A percentile compares a stretch with the other conserved stretches of the same genome.
Conservation (phyloP, 2,329 filamentous ascomycete genomes). For the Trematosphaeria pertusa region DNA sequence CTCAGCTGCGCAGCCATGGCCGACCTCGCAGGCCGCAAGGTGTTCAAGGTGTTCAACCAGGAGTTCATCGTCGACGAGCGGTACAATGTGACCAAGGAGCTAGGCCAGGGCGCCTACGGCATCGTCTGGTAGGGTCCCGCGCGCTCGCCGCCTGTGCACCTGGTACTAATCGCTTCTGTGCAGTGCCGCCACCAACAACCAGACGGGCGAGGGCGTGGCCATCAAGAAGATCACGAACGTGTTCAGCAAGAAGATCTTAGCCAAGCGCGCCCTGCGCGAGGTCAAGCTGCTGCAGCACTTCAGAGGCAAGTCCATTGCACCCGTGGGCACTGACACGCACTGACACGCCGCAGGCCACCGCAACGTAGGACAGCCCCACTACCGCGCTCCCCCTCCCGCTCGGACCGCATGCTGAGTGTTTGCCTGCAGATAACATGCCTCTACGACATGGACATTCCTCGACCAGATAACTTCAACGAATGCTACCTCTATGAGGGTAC, state of each 20-base stretch:
- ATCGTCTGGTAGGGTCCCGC: slow-evolving; percentile 82
- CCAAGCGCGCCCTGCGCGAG: slow-evolving; percentile 95
- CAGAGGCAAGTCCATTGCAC: slow-evolving; percentile 56
- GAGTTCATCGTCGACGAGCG: slow-evolving; percentile 98
- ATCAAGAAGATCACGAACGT: slow-evolving; percentile 99
- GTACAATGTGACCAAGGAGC: slow-evolving; percentile 98
- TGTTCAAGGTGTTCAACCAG: slow-evolving; percentile 82
- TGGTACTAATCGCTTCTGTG: slow-evolving; percentile 24
- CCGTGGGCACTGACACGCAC: slow-evolving; percentile 11
- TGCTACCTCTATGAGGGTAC: slow-evolving; percentile 97
- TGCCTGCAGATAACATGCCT: slow-evolving; percentile 86
- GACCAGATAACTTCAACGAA: slow-evolving; percentile 98
- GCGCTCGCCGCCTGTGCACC: slow-evolving; percentile 5
- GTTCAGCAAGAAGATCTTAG: slow-evolving; percentile 99
- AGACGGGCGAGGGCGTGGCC: slow-evolving; percentile 90
- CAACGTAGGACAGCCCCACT: slow-evolving; percentile 47
- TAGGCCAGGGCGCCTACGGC: slow-evolving; percentile 97
- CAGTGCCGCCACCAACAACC: slow-evolving; percentile 90
- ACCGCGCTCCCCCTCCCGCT: slow-evolving; percentile 57
- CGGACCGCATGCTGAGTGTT: slow-evolving; percentile 46
- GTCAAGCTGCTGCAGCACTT: slow-evolving; percentile 99
- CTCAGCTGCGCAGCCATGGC: slow-evolving; percentile 54
- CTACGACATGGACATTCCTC: slow-evolving; percentile 99
- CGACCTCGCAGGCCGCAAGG: slow-evolving; percentile 75
- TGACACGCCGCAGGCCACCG: slow-evolving; percentile 51